These are phyloP conservation scores for Cyclotella atomus DNA, from an alignment of 108 stramenopile species.

Conservation along the genomic window DNA sequence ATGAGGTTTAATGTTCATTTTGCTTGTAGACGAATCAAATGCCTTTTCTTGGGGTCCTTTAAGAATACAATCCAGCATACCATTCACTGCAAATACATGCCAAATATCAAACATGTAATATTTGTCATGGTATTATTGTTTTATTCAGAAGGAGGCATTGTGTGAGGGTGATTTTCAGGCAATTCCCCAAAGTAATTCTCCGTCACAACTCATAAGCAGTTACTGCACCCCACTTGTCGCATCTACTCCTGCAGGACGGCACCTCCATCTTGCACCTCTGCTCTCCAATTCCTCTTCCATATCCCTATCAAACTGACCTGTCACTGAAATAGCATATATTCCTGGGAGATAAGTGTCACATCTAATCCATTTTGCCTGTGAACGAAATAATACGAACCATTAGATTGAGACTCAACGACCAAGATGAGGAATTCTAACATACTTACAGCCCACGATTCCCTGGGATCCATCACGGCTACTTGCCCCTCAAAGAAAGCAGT, in stretches of 20 bases:
- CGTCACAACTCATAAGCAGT: neutral
- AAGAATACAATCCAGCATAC: too few species aligned
- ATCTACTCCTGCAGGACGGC: constrained; percentile 58
- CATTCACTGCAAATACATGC: too few species aligned
- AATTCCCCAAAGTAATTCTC: too few species aligned
- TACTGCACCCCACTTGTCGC: neutral
- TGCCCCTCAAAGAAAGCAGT: constrained; percentile 90
- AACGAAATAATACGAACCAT: too few species aligned
- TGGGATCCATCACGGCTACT: constrained; percentile 88
- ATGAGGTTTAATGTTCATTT: too few species aligned
- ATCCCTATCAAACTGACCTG: constrained; percentile 82
- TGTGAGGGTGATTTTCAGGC: too few species aligned
- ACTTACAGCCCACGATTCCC: constrained; percentile 86
- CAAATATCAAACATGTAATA: too few species aligned
- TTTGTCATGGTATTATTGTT: too few species aligned
- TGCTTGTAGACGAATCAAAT: too few species aligned
- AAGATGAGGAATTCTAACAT: neutral
- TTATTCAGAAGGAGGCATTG: too few species aligned
- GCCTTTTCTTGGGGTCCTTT: too few species aligned
- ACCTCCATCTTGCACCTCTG: constrained; percentile 84
- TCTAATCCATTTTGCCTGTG: constrained; percentile 80
- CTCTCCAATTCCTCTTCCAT: constrained; percentile 88
- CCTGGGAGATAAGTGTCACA: constrained; percentile 79
- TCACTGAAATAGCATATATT: constrained; percentile 85
- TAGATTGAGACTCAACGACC: too few species aligned